These are phyloP conservation scores for Chrysanthemum lavandulifolium DNA, from an alignment of 129 eudicot species.

Conservation along the genomic window DNA sequence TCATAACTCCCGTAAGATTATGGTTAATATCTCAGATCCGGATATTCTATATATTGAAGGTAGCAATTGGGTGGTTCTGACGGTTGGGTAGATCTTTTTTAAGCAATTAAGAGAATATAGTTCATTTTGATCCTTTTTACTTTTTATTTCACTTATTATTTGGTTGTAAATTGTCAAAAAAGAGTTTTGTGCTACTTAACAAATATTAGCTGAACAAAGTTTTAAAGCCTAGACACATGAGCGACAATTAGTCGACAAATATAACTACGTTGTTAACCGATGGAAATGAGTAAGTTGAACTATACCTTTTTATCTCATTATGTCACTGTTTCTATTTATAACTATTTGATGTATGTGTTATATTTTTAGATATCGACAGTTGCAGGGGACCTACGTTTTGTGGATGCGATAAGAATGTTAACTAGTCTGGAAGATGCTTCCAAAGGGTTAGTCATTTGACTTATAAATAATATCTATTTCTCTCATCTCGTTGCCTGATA, in stretches of 20 bases:
- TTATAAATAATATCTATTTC: neutral
- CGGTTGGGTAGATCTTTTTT: too few species aligned
- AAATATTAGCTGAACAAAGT: constrained; percentile 64
- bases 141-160: neutral
- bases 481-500: constrained; percentile 1
- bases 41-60: too few species aligned
- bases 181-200: constrained; percentile 45
- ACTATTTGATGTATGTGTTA: constrained; percentile 1
- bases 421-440: constrained; percentile 78
- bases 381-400: constrained; percentile 74
- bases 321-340: neutral
- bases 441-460: constrained; percentile 57
- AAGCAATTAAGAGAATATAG: too few species aligned
- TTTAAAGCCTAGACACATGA: constrained; percentile 75
- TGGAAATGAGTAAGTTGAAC: constrained; percentile 84
- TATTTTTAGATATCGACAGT: constrained; percentile 66
- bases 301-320: neutral
- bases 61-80: too few species aligned
- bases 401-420: constrained; percentile 78
- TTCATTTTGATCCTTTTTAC: neutral
- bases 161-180: neutral
- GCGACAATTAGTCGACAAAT: constrained; percentile 77
- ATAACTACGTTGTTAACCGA: constrained; percentile 77
- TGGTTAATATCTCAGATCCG: too few species aligned
- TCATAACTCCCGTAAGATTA: too few species aligned